A percentile compares a stretch with the other conserved stretches of the same genome.
Conservation (phyloP, 176 grass and related monocot species). For the Poa pratensis region DNA sequence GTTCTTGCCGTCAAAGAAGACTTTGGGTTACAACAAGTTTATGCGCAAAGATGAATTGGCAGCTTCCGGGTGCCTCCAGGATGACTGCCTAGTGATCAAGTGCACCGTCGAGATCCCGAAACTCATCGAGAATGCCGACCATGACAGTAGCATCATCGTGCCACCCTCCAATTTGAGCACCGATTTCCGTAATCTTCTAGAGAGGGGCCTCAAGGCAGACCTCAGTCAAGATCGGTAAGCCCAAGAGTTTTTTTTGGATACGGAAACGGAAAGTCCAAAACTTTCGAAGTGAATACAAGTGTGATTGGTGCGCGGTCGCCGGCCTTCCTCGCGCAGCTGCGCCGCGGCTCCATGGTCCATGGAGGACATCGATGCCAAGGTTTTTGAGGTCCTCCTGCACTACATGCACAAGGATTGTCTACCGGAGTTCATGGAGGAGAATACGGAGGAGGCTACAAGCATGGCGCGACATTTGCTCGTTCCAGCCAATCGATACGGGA, state of each 20-base stretch:
- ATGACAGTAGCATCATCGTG: background rate
- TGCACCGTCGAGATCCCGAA: background rate
- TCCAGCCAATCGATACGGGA: background rate
- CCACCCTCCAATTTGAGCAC: background rate
- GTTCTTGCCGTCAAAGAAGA: background rate
- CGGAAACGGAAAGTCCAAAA: background rate
- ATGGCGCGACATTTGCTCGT: background rate
- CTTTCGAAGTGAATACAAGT: background rate
- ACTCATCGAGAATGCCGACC: background rate
- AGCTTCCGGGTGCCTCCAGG: background rate
- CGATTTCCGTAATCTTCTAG: background rate
- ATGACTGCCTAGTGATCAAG: background rate
- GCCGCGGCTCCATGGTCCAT: background rate
- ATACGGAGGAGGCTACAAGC: background rate
- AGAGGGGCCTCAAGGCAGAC: background rate
- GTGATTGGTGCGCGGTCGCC: background rate
- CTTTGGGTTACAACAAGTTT: background rate
- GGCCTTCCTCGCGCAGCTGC: background rate
- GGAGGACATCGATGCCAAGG: background rate
- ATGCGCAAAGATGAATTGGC: background rate
- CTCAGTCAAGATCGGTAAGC: background rate
- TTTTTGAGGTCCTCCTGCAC: slow-evolving; percentile 39
- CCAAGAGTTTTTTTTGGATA: no score
- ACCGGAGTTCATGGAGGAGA: background rate
- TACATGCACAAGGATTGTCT: slow-evolving; percentile 37